A percentile compares a stretch with the other conserved stretches of the same genome.
Evolutionary conservation across 306 rosid genomes (phyloP).

Genomic region (Ochetophila trinervis): DNA sequence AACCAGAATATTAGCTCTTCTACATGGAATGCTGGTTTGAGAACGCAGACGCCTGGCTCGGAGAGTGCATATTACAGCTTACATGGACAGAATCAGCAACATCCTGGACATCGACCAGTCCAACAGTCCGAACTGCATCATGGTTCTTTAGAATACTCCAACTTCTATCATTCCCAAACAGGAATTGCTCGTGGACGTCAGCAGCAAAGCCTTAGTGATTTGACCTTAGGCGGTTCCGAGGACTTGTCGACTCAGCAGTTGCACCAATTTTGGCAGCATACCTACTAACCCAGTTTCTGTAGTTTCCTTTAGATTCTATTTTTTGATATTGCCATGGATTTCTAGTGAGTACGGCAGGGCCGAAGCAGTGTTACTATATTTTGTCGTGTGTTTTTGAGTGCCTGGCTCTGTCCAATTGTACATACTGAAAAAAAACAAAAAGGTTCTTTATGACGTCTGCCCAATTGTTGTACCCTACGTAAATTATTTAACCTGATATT

Average conservation of each 20-base stretch:
- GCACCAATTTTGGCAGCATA: slow-evolving; percentile 46
- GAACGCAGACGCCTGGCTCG: slow-evolving; percentile 22
- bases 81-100: slow-evolving; percentile 27
- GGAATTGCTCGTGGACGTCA: slow-evolving; percentile 29
- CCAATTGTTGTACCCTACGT: slow-evolving; percentile 21
- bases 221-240: slow-evolving; percentile 16
- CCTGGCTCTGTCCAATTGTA: slow-evolving; percentile 47
- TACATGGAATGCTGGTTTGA: slow-evolving; percentile 25
- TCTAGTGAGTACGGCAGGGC: slow-evolving; percentile 31
- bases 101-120: slow-evolving; percentile 24
- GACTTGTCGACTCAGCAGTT: slow-evolving; percentile 39
- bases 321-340: slow-evolving; percentile 8
- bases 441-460: slow-evolving; percentile 15
- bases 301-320: background rate
- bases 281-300: slow-evolving; percentile 16
- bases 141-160: slow-evolving; percentile 18
- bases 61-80: slow-evolving; percentile 30
- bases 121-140: slow-evolving; percentile 28
- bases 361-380: slow-evolving; percentile 23
- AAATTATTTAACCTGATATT: slow-evolving; percentile 17
- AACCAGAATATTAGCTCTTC: slow-evolving; percentile 18
- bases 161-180: slow-evolving; percentile 26
- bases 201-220: slow-evolving; percentile 25
- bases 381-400: slow-evolving; percentile 22
- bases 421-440: slow-evolving; percentile 34